phyloP scores from a whole-genome alignment of 305 asterid species.

The Vinca major region DNA sequence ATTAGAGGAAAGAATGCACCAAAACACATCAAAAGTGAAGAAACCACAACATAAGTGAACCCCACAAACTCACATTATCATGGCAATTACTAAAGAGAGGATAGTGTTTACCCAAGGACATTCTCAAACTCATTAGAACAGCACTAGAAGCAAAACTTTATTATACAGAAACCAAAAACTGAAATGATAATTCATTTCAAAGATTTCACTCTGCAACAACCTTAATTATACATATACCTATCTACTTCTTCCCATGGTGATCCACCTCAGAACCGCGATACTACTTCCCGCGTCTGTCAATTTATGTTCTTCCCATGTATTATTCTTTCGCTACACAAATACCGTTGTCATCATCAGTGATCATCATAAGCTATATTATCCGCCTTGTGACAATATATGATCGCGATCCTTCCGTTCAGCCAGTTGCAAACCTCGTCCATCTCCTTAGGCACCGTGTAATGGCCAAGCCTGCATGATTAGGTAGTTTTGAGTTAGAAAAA shows the following conservation, averaged over 20 bases:
- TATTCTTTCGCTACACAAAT: conserved; percentile 7
- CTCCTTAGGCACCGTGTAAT: conserved; percentile 93
- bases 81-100: too few species aligned
- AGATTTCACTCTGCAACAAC: too few species aligned
- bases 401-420: conserved; percentile 38
- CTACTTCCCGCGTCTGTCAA: conserved; percentile 8
- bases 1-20: too few species aligned
- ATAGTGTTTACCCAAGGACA: too few species aligned
- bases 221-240: not conserved
- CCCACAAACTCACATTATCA: too few species aligned
- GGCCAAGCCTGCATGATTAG: conserved; percentile 70
- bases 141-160: conserved; percentile 7
- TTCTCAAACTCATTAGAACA: too few species aligned
- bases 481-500: too few species aligned
- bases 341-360: not conserved
- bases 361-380: not conserved
- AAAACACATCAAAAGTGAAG: too few species aligned
- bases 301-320: conserved; percentile 10
- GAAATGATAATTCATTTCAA: conserved; percentile 1
- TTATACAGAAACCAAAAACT: conserved; percentile 10
- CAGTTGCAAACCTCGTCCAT: conserved; percentile 85
- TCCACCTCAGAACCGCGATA: not conserved
- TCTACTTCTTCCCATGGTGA: not conserved
- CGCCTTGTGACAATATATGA: not conserved
- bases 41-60: too few species aligned